Base-by-base conservation (phyloP, 352 stramenopile genomes). In the Globisporangium radiosum region DNA sequence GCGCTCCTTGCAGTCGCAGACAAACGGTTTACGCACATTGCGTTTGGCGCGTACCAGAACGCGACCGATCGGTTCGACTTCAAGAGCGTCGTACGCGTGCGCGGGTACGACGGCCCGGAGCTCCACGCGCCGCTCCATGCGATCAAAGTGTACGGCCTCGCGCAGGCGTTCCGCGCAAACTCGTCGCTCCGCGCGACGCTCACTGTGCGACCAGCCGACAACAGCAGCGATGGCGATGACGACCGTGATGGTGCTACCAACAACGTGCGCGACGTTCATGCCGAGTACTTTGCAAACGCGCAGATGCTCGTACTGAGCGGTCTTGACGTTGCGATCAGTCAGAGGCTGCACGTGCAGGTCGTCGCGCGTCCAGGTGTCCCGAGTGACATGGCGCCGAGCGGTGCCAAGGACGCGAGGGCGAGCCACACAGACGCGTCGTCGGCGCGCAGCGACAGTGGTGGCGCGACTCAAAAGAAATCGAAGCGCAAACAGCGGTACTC, bases 61-160 rank as follows among this genome's bases (percentile, higher is more conserved):
- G 57, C 69, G 33, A 74, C 57, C 10, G 53, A 78, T 39, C 62
- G 52, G 0, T 61, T 92, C 9, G 68, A 78, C 33, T 69, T 92
- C 19, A 74, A 62, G 52, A 75, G 60, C 11, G 68, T 65, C 9
- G 43, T 73, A 0, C 50, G 49, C 1, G 69, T 75, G 43, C 63
- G 76, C 17, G 79, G 79, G 6, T 92, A 92, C 38, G 65, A 78
- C 45, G 82, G 82, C 1, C 82, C 82, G 0, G 82, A 92, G 62
- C 89, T 87, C 73, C 65, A 87, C 5, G 68, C 73, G 0, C 68
- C 83, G 37, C 36, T 92, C 1, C 56, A 52, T 0, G 70, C 81
- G 54, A 70, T 92, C 53, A 68, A 76, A 7, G 64, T 92, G 8
- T 89, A 81, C 53, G 82, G 82, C 11, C 61, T 92, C 7, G 59